Evolutionary conservation across 2,329 filamentous ascomycete genomes (phyloP).

Genomic region (Lecanicillium sp.): DNA sequence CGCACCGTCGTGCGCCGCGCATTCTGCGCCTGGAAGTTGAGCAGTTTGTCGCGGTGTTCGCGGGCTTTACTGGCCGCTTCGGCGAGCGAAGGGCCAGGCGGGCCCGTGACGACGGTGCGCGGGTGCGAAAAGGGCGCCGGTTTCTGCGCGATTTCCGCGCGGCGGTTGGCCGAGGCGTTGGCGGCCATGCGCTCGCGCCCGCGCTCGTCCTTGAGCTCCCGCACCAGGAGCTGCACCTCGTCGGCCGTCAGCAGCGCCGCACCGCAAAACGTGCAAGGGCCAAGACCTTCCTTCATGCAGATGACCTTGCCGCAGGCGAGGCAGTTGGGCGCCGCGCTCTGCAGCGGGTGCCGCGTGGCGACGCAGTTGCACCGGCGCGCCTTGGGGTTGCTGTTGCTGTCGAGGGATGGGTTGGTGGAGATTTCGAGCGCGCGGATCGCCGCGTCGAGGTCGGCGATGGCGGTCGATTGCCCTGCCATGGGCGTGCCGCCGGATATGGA

Average conservation of each 20-base stretch:
- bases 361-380: conserved; percentile 78
- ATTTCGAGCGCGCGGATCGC: conserved; percentile 86
- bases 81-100: conserved; percentile 29
- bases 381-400: conserved; percentile 35
- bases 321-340: conserved; percentile 90
- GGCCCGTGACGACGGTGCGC: conserved; percentile 17
- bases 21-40: conserved; percentile 80
- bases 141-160: conserved; percentile 55
- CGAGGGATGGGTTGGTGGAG: conserved; percentile 75
- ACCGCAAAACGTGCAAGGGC: conserved; percentile 88
- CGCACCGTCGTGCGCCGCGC: conserved; percentile 75
- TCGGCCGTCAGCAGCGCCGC: conserved; percentile 60
- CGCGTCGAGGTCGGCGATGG: conserved; percentile 63
- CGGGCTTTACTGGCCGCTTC: conserved; percentile 62
- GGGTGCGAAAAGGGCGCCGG: conserved; percentile 51
- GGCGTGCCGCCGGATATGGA: conserved; percentile 68
- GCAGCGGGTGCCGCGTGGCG: conserved; percentile 76
- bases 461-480: conserved; percentile 74
- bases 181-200: conserved; percentile 79
- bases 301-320: conserved; percentile 89
- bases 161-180: conserved; percentile 64
- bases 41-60: conserved; percentile 71
- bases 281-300: conserved; percentile 87
- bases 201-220: conserved; percentile 74
- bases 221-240: conserved; percentile 81